Conservation (phyloP, 495 filamentous ascomycete species). For the Parmelia sp. region DNA sequence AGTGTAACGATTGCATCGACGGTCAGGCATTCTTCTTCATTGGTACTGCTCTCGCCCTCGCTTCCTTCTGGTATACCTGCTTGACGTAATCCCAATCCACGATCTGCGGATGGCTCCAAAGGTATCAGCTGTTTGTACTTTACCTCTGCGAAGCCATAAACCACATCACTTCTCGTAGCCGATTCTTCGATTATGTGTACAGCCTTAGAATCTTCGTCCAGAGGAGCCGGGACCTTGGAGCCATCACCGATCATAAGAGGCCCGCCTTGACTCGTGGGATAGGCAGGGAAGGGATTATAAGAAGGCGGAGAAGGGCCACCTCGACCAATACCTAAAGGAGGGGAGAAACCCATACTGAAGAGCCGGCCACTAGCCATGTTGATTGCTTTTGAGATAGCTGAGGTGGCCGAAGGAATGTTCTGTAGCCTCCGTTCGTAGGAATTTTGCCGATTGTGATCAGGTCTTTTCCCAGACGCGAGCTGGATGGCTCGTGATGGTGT, state of each 20-base stretch:
- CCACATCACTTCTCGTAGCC: constrained; percentile 86
- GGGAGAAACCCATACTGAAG: constrained; percentile 67
- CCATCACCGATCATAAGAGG: constrained; percentile 62
- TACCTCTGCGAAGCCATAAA: constrained; percentile 94
- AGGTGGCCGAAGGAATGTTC: constrained; percentile 74
- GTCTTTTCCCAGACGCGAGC: constrained; percentile 56
- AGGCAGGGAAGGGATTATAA: constrained; percentile 78
- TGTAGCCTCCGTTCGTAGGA: constrained; percentile 76
- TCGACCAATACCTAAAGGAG: constrained; percentile 60
- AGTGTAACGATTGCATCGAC: constrained; percentile 77
- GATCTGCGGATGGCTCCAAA: constrained; percentile 67
- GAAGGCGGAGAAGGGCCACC: constrained; percentile 65
- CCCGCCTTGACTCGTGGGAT: constrained; percentile 60
- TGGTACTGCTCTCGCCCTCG: constrained; percentile 30
- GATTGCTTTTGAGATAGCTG: constrained; percentile 87
- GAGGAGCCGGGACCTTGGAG: constrained; percentile 45
- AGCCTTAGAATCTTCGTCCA: constrained; percentile 75
- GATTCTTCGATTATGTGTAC: constrained; percentile 81
- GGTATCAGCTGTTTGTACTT: constrained; percentile 96
- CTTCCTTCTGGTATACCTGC: constrained; percentile 41
- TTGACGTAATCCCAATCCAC: constrained; percentile 58
- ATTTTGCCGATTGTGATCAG: constrained; percentile 57
- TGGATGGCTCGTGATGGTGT: constrained; percentile 60
- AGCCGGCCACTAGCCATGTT: constrained; percentile 86
- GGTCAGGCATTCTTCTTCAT: constrained; percentile 64